Conservation (phyloP, 1,139 yeast genomes). For the Hansenula sp. region DNA sequence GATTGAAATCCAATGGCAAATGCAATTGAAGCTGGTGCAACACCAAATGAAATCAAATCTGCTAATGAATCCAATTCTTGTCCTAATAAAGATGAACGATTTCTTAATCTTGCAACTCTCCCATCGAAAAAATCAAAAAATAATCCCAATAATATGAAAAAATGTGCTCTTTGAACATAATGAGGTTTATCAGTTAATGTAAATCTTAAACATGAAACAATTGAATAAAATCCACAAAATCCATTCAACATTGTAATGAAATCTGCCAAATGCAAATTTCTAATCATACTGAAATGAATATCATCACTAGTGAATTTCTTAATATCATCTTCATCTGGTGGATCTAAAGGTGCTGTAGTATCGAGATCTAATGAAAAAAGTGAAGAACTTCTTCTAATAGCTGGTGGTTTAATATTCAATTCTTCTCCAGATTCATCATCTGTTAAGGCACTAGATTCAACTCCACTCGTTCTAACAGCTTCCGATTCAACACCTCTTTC, state of each 20-base stretch:
- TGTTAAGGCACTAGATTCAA: slow-evolving; percentile 1
- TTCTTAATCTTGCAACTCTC: slow-evolving; percentile 90
- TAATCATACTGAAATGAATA: slow-evolving; percentile 71
- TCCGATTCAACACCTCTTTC: neutral
- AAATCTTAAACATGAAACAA: slow-evolving; percentile 79
- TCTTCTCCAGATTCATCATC: slow-evolving; percentile 18
- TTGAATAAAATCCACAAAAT: slow-evolving; percentile 84
- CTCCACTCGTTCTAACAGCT: neutral
- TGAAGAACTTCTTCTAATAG: slow-evolving; percentile 33
- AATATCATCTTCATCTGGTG: slow-evolving; percentile 75
- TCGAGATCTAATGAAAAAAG: slow-evolving; percentile 31
- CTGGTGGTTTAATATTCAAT: slow-evolving; percentile 14
- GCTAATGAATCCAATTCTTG: slow-evolving; percentile 97
- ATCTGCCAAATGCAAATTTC: slow-evolving; percentile 92
- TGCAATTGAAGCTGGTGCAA: slow-evolving; percentile 90
- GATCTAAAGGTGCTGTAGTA: slow-evolving; percentile 32
- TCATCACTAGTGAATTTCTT: slow-evolving; percentile 73
- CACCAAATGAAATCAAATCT: slow-evolving; percentile 89
- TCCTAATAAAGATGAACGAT: slow-evolving; percentile 91
- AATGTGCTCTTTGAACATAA: slow-evolving; percentile 86
- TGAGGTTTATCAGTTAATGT: slow-evolving; percentile 62
- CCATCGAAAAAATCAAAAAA: slow-evolving; percentile 97
- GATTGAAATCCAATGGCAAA: slow-evolving; percentile 88
- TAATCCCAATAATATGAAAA: slow-evolving; percentile 81
- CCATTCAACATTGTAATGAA: slow-evolving; percentile 91